Conservation (phyloP, 306 rosid species). For the Dryas octopetala region DNA sequence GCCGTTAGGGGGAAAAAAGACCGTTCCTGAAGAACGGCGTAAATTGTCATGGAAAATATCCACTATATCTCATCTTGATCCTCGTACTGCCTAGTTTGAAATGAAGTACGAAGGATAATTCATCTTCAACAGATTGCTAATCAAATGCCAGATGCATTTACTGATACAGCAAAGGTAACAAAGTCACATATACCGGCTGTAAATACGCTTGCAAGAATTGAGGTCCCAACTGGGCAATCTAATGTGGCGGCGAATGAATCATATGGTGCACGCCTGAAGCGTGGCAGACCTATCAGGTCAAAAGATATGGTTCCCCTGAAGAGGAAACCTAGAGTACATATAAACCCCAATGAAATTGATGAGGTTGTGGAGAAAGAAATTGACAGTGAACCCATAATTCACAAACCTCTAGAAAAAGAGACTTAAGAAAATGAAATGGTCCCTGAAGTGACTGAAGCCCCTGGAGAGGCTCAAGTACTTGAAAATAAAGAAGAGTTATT, state of each 20-base stretch:
- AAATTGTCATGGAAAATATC: neutral
- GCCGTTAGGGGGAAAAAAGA: neutral
- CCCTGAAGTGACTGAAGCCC: neutral
- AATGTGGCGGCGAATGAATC: neutral
- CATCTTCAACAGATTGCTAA: neutral
- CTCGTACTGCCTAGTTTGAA: neutral
- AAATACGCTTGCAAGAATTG: neutral
- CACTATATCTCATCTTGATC: neutral
- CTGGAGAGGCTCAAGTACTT: no score
- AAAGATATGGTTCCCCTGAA: no score
- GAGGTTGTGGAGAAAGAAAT: neutral
- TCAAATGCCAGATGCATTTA: slow-evolving; percentile 10
- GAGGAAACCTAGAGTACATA: neutral
- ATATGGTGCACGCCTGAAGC: no score
- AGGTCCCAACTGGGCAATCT: neutral
- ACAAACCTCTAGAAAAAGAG: no score
- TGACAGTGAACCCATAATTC: no score
- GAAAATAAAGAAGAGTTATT: no score
- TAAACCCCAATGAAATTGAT: neutral
- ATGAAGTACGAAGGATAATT: neutral
- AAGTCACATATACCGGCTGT: neutral
- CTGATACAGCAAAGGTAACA: neutral
- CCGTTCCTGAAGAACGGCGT: neutral
- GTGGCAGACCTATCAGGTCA: no score
- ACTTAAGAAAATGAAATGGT: no score